Base-by-base conservation (phyloP, 768 basidiomycete genomes). In the Serendipita sp. region DNA sequence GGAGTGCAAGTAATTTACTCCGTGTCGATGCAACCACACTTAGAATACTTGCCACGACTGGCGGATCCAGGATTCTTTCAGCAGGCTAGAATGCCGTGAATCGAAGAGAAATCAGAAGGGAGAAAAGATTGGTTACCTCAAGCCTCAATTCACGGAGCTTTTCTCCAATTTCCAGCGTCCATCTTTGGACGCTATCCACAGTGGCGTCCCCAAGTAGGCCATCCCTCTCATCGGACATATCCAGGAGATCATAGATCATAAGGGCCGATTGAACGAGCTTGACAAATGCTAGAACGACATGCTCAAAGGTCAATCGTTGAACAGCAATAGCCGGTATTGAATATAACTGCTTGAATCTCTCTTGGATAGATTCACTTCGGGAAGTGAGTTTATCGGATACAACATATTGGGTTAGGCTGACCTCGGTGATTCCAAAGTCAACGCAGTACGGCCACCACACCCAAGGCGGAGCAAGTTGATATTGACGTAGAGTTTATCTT, bases 381-480 rank as follows among this genome's bases (percentile, higher is more conserved):
- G 63, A 48, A 53, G 23, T 13, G 62, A 64, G 64, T 63, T 63
- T 60, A 53, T 43, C 36, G 33, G 60, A 29, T 31, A 15, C 3
- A 63, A 40, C 46, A 50, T 34, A 36, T 53, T 5, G 27, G n/a
- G 52, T 33, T 37, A 52, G 4, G 70, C 75, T 62, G 66, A 82
- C 85, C 82, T 84, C 8, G 88, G 85, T 67, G 87, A 83, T 67
- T 89, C 83, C 36, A 92, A 81, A 15, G 86, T 86, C 58, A 92
- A 76, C 0, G 87, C 89, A 68, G 76, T 80, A 46, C 89, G 80
- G n/a, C 87, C 87, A 62, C 84, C 84, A 70, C 86, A 87, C 2
- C 88, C 89, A 81, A 90, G 84, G n/a, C 90, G 81, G 46, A 89
- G 78, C 23, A 92, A 78, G 72, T 87, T 86, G 68, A 91, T 88